phyloP scores from a whole-genome alignment of 2,329 filamentous ascomycete genomes.

The Trichoderma citrinoviride region DNA sequence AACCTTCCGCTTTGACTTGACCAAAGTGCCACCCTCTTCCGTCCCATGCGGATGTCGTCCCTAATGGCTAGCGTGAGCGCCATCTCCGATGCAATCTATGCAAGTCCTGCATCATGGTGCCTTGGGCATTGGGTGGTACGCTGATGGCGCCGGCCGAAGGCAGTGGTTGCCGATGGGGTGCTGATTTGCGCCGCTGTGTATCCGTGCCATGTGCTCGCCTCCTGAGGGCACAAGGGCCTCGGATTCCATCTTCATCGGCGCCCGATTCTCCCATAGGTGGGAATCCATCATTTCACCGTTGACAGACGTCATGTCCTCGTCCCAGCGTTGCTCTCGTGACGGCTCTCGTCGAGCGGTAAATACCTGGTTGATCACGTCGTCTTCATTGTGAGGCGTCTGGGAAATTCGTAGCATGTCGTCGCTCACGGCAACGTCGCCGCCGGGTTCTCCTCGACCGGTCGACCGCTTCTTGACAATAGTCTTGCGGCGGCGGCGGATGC shows the following conservation, averaged over 20 bases:
- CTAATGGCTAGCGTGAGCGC: not conserved
- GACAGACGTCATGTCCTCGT: constrained; percentile 28
- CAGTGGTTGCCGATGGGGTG: not conserved
- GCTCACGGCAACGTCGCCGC: constrained; percentile 35
- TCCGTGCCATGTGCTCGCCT: constrained; percentile 25
- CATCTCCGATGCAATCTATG: not conserved
- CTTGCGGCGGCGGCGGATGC: constrained; percentile 43
- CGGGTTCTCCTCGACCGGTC: constrained; percentile 23
- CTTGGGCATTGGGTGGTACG: constrained; percentile 13
- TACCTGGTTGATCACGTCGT: constrained; percentile 39
- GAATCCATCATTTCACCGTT: constrained; percentile 32
- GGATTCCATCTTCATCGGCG: constrained; percentile 33
- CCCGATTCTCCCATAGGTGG: constrained; percentile 32
- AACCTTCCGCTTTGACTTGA: constrained; percentile 18
- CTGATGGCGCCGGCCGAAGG: not conserved
- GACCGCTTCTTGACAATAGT: constrained; percentile 34
- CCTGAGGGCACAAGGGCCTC: constrained; percentile 24
- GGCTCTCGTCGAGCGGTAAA: constrained; percentile 24
- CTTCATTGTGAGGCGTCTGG: constrained; percentile 35
- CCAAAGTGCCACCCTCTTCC: not conserved
- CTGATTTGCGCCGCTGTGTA: constrained; percentile 18
- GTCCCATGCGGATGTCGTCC: not conserved
- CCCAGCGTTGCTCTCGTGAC: constrained; percentile 24
- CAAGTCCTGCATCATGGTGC: not conserved
- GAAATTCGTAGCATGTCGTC: constrained; percentile 42